Conservation (phyloP, 2,329 filamentous ascomycete species). For the Thelonectria olida region DNA sequence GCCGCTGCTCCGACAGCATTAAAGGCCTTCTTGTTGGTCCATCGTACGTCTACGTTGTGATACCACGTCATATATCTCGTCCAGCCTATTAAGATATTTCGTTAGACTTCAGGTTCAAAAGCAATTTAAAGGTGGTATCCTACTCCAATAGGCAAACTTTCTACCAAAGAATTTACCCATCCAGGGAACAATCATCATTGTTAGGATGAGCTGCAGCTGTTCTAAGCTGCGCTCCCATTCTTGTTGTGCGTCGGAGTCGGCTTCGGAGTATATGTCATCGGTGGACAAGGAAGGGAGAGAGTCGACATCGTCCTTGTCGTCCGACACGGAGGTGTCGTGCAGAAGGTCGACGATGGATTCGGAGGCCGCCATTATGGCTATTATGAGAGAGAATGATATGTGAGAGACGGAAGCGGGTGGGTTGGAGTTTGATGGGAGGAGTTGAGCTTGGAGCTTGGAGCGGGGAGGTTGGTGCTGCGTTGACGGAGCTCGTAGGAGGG, state of each 20-base stretch:
- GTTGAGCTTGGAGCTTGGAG: neutral
- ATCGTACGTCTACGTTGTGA: slow-evolving; percentile 78
- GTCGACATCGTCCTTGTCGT: slow-evolving; percentile 67
- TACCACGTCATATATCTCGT: slow-evolving; percentile 94
- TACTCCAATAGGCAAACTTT: slow-evolving; percentile 97
- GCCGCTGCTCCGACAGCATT: slow-evolving; percentile 70
- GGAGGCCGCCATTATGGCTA: slow-evolving; percentile 45
- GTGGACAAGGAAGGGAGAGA: slow-evolving; percentile 71
- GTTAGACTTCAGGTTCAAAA: slow-evolving; percentile 19
- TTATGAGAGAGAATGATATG: neutral
- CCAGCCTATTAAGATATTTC: slow-evolving; percentile 72
- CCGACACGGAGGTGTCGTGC: slow-evolving; percentile 55
- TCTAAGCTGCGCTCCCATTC: slow-evolving; percentile 96
- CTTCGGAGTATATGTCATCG: slow-evolving; percentile 65
- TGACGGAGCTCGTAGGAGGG: slow-evolving; percentile 7
- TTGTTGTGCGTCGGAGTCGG: slow-evolving; percentile 84
- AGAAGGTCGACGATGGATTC: slow-evolving; percentile 63
- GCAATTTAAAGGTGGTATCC: slow-evolving; percentile 43
- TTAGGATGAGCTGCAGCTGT: slow-evolving; percentile 90
- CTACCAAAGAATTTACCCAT: slow-evolving; percentile 93
- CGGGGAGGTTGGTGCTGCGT: slow-evolving; percentile 2
- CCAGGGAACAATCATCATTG: slow-evolving; percentile 94
- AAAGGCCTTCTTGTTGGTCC: slow-evolving; percentile 71
- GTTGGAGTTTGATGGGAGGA: neutral
- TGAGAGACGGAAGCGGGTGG: neutral